These are phyloP conservation scores for Mycena indigotica DNA, from an alignment of 768 basidiomycete genomes.

Conservation along the genomic window DNA sequence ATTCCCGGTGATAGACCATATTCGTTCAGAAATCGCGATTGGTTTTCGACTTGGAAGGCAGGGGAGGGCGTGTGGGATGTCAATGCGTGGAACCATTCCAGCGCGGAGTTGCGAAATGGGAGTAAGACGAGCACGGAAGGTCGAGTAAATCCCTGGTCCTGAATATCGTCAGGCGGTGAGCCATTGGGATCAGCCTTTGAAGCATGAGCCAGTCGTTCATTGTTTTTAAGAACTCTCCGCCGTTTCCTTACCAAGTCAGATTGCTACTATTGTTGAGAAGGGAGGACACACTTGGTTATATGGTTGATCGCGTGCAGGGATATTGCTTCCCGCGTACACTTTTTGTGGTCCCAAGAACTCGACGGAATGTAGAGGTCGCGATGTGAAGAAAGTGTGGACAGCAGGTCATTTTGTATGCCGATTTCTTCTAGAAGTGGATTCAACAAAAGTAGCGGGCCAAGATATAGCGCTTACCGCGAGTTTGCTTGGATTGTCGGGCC, in stretches of 20 bases:
- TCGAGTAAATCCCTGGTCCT: constrained; percentile 97
- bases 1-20: constrained; percentile 81
- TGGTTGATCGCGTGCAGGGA: constrained; percentile 87
- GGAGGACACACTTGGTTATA: constrained; percentile 71
- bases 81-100: constrained; percentile 80
- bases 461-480: constrained; percentile 54
- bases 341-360: constrained; percentile 64
- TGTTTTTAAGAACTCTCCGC: constrained; percentile 87
- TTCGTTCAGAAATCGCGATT: constrained; percentile 76
- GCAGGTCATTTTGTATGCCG: constrained; percentile 65
- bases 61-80: constrained; percentile 73
- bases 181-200: constrained; percentile 54
- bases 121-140: constrained; percentile 91
- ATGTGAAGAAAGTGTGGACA: constrained; percentile 66
- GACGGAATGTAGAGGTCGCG: constrained; percentile 78
- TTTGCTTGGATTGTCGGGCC: constrained; percentile 53
- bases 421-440: constrained; percentile 41
- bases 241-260: constrained; percentile 68
- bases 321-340: constrained; percentile 64
- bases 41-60: constrained; percentile 85
- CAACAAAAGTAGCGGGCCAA: background rate
- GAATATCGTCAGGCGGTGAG: constrained; percentile 70
- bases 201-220: constrained; percentile 82
- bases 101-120: constrained; percentile 89
- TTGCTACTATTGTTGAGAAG: background rate